phyloP scores from a whole-genome alignment of 148 eudicot species.

The Silene uniflora region DNA sequence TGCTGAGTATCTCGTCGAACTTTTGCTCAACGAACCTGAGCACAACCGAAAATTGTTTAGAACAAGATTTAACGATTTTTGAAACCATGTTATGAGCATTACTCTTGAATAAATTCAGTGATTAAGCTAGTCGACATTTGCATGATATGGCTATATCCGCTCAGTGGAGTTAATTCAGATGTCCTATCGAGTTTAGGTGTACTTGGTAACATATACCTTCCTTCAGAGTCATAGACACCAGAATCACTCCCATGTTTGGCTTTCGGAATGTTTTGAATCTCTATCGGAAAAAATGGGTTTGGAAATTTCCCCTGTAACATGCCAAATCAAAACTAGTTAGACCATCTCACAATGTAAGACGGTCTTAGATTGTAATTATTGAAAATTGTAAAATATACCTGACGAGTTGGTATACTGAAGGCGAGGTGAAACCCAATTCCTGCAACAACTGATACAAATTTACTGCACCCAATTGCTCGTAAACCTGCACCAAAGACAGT shows the following conservation, averaged over 20 bases:
- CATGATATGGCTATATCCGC: background rate
- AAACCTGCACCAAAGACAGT: too few species aligned
- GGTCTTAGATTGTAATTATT: too few species aligned
- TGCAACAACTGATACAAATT: slow-evolving; percentile 35
- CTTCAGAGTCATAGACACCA: slow-evolving; percentile 65
- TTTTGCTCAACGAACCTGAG: slow-evolving; percentile 54
- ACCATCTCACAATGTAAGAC: too few species aligned
- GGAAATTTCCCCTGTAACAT: slow-evolving; percentile 55
- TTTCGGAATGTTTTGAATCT: slow-evolving; percentile 58
- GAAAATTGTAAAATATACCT: slow-evolving; percentile 21
- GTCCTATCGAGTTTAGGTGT: background rate
- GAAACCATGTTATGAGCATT: too few species aligned
- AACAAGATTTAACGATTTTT: too few species aligned
- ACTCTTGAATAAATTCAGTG: background rate
- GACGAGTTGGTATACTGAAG: slow-evolving; percentile 47
- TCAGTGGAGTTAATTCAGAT: background rate
- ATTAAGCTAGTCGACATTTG: background rate
- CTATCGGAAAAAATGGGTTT: slow-evolving; percentile 55
- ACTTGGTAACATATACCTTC: slow-evolving; percentile 46
- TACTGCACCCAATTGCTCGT: slow-evolving; percentile 55
- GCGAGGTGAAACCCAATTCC: slow-evolving; percentile 44
- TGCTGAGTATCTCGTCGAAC: slow-evolving; percentile 62
- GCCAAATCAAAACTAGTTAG: background rate
- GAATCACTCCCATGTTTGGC: slow-evolving; percentile 73
- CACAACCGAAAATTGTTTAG: background rate